Evolutionary conservation across 1,284 basidiomycete genomes (phyloP), one percentile per base, ranked within the genome.

Genomic region (Malassezia arunalokei): DNA sequence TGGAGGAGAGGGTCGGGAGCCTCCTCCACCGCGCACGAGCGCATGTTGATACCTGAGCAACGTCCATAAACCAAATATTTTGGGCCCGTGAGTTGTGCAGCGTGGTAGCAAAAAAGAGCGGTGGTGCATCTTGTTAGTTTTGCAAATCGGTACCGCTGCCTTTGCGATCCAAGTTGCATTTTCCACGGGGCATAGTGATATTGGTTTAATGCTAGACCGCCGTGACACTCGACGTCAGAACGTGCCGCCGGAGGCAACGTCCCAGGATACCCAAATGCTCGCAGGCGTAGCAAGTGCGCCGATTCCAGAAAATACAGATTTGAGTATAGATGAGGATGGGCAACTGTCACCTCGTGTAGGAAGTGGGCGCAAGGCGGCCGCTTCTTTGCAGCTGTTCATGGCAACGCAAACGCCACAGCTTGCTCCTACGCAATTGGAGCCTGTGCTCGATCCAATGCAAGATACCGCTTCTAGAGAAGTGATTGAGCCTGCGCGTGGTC

Each of bases 11-110:
- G 20, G 20, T 24, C 49, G 46, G 46, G 46, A 48, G 46, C 20
- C 35, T 29, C 46, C 49, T 51, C 49, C 49, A 51, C 49, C 38
- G 43, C 49, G 49, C 49, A 51, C 49, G 49, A 51, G 49, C 49
- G 30, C 42, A 44, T 35, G 24, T 49, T 44, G 20, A 24, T 24
- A 24, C 20, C 4, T 24, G 20, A 24, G 20, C 20, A 24, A 24
- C 20, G 20, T 24, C 20, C 20, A 24, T 24, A 24, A 2, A 24
- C 20, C 20, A 24, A 24, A 24, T 24, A 24, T 24, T 24, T 24
- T 24, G 20, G 20, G 20, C 20, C 20, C 20, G 20, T 24, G 20
- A 24, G 20, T 24, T 24, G 20, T 24, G 20, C 20, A 24, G 20
- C 20, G 20, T 4, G 20, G 20, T 24, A 24, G 20, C 20, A 24